A percentile compares a stretch with the other conserved stretches of the same genome.
phyloP scores from a whole-genome alignment of 768 basidiomycete genomes.

The Gyrodon lividus region DNA sequence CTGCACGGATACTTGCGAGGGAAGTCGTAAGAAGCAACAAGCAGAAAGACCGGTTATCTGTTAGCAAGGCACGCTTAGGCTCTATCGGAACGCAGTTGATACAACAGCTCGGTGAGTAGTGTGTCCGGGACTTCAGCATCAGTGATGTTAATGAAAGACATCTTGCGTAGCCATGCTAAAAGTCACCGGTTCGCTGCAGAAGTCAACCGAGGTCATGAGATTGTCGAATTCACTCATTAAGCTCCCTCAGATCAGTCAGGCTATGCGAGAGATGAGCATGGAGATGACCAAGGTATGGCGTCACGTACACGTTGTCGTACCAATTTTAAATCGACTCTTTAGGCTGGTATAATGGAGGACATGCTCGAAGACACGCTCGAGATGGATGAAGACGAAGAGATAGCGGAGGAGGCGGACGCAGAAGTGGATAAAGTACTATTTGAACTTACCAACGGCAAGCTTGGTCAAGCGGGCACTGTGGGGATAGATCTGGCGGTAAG shows the following conservation, averaged over 20 bases:
- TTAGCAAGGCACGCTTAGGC: conserved; percentile 89
- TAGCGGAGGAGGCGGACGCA: conserved; percentile 94
- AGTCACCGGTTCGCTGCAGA: conserved; percentile 96
- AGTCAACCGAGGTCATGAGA: conserved; percentile 99
- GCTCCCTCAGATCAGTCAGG: conserved; percentile 87
- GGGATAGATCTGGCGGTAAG: conserved; percentile 75
- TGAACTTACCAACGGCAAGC: conserved; percentile 92
- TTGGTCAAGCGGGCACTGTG: conserved; percentile 81
- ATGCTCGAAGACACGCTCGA: conserved; percentile 95
- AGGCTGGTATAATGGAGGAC: conserved; percentile 98
- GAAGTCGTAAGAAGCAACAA: conserved; percentile 95
- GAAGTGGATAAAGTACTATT: conserved; percentile 97
- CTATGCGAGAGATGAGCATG: conserved; percentile 98
- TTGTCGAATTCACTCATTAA: conserved; percentile 90
- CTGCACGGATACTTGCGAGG: conserved; percentile 85
- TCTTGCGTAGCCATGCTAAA: conserved; percentile 79
- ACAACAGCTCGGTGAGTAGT: conserved; percentile 83
- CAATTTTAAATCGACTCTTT: conserved; percentile 5
- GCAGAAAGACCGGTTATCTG: conserved; percentile 89
- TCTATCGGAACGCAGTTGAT: conserved; percentile 87
- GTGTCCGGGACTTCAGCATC: not conserved
- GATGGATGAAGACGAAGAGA: conserved; percentile 89
- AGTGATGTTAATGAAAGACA: conserved; percentile 1
- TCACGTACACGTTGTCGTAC: not conserved
- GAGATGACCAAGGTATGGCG: conserved; percentile 93